Evolutionary conservation across 345 rosid genomes (phyloP).

Genomic region (rapeseed (Brassica napus)): DNA sequence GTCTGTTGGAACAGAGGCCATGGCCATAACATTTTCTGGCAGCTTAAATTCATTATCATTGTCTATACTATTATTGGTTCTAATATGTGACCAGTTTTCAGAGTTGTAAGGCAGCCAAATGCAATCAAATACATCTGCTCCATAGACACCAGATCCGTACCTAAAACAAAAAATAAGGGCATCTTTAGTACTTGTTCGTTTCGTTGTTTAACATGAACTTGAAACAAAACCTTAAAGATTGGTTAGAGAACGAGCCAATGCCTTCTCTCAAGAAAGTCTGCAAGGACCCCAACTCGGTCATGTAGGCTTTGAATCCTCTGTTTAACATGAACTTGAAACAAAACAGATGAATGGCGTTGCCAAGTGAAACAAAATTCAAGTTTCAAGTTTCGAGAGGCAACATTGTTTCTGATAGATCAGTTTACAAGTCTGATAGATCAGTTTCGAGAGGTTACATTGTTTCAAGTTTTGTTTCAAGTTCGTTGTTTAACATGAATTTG

Average conservation of each 20-base stretch:
- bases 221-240: constrained; percentile 35
- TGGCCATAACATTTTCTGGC: constrained; percentile 37
- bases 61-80: not conserved
- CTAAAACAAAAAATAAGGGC: constrained; percentile 17
- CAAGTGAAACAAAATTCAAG: too few relatives aligned
- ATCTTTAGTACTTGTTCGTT: not conserved
- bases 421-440: too few relatives aligned
- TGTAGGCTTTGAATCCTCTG: not conserved
- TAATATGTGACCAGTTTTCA: not conserved
- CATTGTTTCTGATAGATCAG: too few relatives aligned
- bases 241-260: constrained; percentile 26
- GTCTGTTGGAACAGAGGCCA: constrained; percentile 36
- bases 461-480: too few relatives aligned
- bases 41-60: not conserved
- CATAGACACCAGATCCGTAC: constrained; percentile 18
- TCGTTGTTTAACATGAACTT: not conserved
- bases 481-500: too few relatives aligned
- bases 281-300: constrained; percentile 4
- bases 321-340: too few relatives aligned
- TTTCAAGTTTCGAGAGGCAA: too few relatives aligned
- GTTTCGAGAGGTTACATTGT: too few relatives aligned
- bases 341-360: constrained; percentile 43
- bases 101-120: constrained; percentile 31
- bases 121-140: constrained; percentile 39
- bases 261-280: not conserved